These are phyloP conservation scores for Vaccinium macrocarpon DNA, from an alignment of 148 eudicot species.

Conservation along the genomic window DNA sequence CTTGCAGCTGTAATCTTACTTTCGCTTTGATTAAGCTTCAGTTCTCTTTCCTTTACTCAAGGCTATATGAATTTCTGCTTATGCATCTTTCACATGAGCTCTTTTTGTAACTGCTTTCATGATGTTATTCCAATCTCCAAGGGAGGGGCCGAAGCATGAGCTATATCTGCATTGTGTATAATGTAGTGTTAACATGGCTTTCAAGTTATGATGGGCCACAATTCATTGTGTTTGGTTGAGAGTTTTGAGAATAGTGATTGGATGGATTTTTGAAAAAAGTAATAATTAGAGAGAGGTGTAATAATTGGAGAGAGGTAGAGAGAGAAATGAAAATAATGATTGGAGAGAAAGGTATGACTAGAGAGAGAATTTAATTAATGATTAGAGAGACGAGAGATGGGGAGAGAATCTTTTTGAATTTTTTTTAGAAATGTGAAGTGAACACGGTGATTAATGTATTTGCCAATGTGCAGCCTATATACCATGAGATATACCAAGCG, in stretches of 20 bases:
- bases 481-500: not conserved
- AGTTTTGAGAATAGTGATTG: no score
- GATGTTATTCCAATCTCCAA: not conserved
- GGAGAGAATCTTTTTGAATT: no score
- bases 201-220: not conserved
- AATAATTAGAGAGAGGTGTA: no score
- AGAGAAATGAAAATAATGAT: no score
- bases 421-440: no score
- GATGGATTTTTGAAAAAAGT: no score
- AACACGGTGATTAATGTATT: not conserved
- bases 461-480: not conserved
- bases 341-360: no score
- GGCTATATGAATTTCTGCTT: not conserved
- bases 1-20: not conserved
- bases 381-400: no score
- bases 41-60: not conserved
- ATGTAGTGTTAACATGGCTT: not conserved
- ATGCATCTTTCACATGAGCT: not conserved
- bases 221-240: not conserved
- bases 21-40: not conserved
- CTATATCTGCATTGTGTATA: not conserved
- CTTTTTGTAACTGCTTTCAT: not conserved
- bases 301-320: no score
- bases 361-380: no score
- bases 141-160: not conserved